phyloP scores from a whole-genome alignment of 106 monocot genomes.

The Phalaenopsis aphrodite region DNA sequence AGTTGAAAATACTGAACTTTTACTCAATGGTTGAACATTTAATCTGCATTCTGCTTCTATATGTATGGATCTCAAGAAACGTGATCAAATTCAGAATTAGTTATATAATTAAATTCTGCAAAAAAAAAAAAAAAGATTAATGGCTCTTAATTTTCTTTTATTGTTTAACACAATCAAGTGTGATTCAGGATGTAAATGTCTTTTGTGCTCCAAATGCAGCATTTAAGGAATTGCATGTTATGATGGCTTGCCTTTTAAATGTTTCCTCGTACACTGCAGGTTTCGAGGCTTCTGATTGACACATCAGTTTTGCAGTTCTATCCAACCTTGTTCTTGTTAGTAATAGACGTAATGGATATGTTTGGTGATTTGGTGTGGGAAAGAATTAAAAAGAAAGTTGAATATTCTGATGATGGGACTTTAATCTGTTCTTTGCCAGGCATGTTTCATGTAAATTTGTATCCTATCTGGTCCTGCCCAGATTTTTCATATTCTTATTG shows the following conservation, averaged over 20 bases:
- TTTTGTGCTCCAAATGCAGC: not conserved
- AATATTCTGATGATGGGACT: conserved; percentile 29
- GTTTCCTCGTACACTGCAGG: conserved; percentile 16
- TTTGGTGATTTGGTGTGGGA: conserved; percentile 47
- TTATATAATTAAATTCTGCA: no score
- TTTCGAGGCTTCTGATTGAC: conserved; percentile 32
- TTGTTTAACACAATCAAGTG: not conserved
- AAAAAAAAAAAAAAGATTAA: no score
- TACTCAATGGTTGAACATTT: not conserved
- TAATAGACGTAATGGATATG: conserved; percentile 36
- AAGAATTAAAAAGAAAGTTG: conserved; percentile 34
- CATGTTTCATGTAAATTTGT: conserved; percentile 1
- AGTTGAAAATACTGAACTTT: not conserved
- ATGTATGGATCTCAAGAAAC: not conserved
- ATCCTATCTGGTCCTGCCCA: not conserved
- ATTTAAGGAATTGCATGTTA: not conserved
- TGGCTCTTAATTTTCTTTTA: not conserved
- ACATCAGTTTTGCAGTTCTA: conserved; percentile 41
- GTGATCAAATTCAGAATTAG: no score
- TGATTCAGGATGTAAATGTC: not conserved
- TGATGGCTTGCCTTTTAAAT: not conserved
- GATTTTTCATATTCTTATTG: not conserved
- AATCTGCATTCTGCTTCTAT: not conserved
- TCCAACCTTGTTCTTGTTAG: conserved; percentile 35
- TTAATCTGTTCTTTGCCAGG: conserved; percentile 21